Evolutionary conservation across 2,329 filamentous ascomycete genomes (phyloP), one percentile per base, ranked within the genome.

Genomic region (Aspergillus sp.): DNA sequence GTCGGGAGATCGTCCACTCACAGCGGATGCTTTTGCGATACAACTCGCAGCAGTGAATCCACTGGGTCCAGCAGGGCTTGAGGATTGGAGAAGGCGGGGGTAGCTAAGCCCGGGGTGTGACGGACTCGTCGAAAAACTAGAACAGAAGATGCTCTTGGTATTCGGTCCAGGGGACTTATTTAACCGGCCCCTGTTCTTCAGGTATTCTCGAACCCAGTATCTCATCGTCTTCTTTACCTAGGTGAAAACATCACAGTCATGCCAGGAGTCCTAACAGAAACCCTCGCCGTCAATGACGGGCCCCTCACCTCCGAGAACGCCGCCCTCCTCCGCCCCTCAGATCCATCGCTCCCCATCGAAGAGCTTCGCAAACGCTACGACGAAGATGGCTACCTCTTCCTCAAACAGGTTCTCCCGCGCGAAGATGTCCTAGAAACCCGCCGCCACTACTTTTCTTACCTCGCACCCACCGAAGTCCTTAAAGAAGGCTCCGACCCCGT

Each of bases 401-500:
- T 87, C 2, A 86, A 85, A 62, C 77, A 78, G 1, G 67, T 86
- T 0, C 69, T 86, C 2, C 83, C 83, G 0, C 78, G 79, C 3
- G 68, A 74, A 2, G 81, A 85, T 53, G 82, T 86, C 1, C 74
- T 85, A 8, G 72, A 75, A 37, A 79, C 80, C 8, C 79, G 84
- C 2, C 71, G 79, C 55, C 69, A 76, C 33, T 87, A 86, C 67
- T 87, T 86, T 66, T 69, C 73, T 3, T 79, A 80, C 44, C 72
- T 87, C 5, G 73, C 79, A 1, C 78, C 84, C 1, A 86, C 79
- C 27, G 83, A 82, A 1, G 79, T 88, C 37, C 71, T 88, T 2
- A 80, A 83, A 58, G 79, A 81, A 0, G 81, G 77, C 37, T 82
- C 81, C 0, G 68, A 76, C 4, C 75, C 81, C 0, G 77, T 83